Percentiles rank a stretch among this genome's conserved stretches.
Conservation (phyloP, 2,329 filamentous ascomycete genomes). For the Amylocarpus encephaloides region DNA sequence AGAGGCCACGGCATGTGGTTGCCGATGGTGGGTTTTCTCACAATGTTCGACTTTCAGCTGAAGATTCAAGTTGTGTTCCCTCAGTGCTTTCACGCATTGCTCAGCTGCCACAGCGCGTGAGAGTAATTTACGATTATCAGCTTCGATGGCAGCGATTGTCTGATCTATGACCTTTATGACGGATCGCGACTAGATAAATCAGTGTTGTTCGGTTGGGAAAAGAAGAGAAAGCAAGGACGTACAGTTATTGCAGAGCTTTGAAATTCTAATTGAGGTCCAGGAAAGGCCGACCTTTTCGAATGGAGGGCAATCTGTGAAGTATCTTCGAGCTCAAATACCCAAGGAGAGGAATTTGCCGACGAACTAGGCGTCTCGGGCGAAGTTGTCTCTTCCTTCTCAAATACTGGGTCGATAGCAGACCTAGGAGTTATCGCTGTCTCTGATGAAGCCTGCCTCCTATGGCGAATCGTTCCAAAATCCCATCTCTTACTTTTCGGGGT, state of each 20-base stretch:
- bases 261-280: slow-evolving; percentile 8
- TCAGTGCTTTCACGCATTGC: slow-evolving; percentile 20
- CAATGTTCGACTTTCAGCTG: slow-evolving; percentile 19
- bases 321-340: slow-evolving; percentile 25
- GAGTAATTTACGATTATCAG: slow-evolving; percentile 21
- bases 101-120: slow-evolving; percentile 23
- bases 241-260: slow-evolving; percentile 5
- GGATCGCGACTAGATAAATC: slow-evolving; percentile 17
- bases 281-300: slow-evolving; percentile 8
- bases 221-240: neutral
- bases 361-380: slow-evolving; percentile 9
- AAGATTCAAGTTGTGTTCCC: slow-evolving; percentile 21
- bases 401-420: slow-evolving; percentile 24
- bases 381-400: slow-evolving; percentile 17
- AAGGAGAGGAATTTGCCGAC: slow-evolving; percentile 11
- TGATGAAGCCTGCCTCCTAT: slow-evolving; percentile 15
- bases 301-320: slow-evolving; percentile 16
- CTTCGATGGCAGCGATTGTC: slow-evolving; percentile 25
- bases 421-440: slow-evolving; percentile 18
- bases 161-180: slow-evolving; percentile 22
- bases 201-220: neutral
- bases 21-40: slow-evolving; percentile 14
- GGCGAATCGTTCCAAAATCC: slow-evolving; percentile 15
- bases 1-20: slow-evolving; percentile 1
- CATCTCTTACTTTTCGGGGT: slow-evolving; percentile 16